Conservation (phyloP, 2,329 filamentous ascomycete species). For the Aspergillus novoparasiticus region DNA sequence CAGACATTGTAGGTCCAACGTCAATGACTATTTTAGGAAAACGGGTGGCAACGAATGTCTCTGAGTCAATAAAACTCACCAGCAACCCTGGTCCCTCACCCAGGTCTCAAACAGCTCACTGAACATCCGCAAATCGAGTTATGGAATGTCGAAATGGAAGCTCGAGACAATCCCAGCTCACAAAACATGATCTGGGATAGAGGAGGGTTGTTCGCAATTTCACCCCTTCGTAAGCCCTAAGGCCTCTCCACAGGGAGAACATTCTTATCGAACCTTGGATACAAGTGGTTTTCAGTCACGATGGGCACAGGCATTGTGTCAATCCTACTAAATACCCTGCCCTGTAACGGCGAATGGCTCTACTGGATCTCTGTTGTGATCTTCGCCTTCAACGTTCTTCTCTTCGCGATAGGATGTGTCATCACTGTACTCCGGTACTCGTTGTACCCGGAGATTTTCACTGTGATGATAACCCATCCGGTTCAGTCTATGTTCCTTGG, state of each 20-base stretch:
- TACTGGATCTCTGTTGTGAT: constrained; percentile 42
- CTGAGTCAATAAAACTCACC: background rate
- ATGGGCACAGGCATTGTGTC: constrained; percentile 49
- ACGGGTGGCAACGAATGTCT: background rate
- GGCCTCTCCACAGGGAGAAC: background rate
- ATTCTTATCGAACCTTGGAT: background rate
- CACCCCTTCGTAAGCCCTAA: constrained; percentile 44
- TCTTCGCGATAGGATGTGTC: constrained; percentile 38
- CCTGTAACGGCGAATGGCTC: constrained; percentile 43
- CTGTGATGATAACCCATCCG: constrained; percentile 66
- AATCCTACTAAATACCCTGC: constrained; percentile 39
- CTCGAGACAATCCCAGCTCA: background rate
- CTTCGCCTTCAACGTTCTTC: constrained; percentile 39
- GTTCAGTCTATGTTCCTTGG: constrained; percentile 70
- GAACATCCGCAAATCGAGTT: background rate
- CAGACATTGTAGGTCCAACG: background rate
- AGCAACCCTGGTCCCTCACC: background rate
- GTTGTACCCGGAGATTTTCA: constrained; percentile 68
- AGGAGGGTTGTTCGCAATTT: constrained; percentile 42
- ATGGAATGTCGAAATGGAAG: background rate
- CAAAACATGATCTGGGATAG: constrained; percentile 43
- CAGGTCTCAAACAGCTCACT: background rate
- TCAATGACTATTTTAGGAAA: background rate
- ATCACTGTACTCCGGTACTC: constrained; percentile 64
- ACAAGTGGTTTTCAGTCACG: constrained; percentile 45